phyloP scores from a whole-genome alignment of 306 rosid species.

The Vigna reflexopilosa region DNA sequence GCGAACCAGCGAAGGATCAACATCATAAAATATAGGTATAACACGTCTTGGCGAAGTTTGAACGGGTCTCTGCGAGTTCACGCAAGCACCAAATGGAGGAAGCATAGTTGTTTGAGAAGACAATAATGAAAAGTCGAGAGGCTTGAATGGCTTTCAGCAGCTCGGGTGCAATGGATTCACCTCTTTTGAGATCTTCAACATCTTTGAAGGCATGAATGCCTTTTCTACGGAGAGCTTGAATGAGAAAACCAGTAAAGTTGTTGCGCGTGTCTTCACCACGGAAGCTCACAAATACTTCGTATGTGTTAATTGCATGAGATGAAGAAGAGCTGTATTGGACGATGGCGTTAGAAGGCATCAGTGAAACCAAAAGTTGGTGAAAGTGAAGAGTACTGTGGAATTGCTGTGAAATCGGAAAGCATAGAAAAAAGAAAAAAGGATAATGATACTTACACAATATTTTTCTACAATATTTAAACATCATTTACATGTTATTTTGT shows the following conservation, averaged over 20 bases:
- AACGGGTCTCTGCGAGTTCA: not conserved
- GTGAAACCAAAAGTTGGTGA: too few species aligned
- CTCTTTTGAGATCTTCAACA: not conserved
- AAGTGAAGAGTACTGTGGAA: too few species aligned
- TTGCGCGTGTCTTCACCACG: not conserved
- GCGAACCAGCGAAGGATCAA: not conserved
- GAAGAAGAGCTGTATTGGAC: too few species aligned
- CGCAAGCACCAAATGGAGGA: conserved; percentile 4
- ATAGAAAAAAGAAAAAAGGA: too few species aligned
- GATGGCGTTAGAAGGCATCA: too few species aligned
- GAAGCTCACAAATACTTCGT: not conserved
- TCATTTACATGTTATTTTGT: too few species aligned
- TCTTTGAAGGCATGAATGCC: not conserved
- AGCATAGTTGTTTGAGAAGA: not conserved
- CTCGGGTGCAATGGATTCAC: not conserved
- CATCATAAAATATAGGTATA: not conserved
- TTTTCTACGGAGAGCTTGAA: not conserved
- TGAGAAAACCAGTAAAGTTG: not conserved
- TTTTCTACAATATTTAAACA: too few species aligned
- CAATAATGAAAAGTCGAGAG: not conserved
- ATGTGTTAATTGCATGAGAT: too few species aligned
- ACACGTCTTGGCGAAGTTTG: not conserved
- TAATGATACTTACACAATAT: too few species aligned
- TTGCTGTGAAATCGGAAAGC: too few species aligned
- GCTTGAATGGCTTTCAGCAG: not conserved